Percentiles rank a stretch among this genome's conserved stretches.
These are phyloP conservation scores for Alternaria triticina DNA, from an alignment of 2,329 filamentous ascomycete species.

Conservation along the genomic window DNA sequence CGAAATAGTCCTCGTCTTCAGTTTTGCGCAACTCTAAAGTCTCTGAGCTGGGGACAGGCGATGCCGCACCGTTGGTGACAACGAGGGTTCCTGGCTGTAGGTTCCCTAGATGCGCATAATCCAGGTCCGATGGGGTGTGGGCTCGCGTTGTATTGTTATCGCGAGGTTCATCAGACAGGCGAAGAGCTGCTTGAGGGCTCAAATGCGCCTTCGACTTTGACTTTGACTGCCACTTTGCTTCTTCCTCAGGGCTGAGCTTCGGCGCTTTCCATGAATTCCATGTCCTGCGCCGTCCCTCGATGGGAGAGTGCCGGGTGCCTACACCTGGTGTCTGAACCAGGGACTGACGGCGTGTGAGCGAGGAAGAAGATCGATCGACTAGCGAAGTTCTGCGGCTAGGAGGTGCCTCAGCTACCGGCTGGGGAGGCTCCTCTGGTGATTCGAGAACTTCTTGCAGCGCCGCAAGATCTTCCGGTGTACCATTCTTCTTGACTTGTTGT, in stretches of 20 bases:
- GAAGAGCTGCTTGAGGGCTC: conserved; percentile 25
- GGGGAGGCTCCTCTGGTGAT: conserved; percentile 19
- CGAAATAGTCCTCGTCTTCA: conserved; percentile 41
- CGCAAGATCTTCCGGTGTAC: conserved; percentile 56
- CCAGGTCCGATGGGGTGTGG: conserved; percentile 51
- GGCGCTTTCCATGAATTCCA: conserved; percentile 43
- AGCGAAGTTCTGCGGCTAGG: conserved; percentile 29
- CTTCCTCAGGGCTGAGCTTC: conserved; percentile 29
- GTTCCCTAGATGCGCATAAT: conserved; percentile 51
- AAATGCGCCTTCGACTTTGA: conserved; percentile 26
- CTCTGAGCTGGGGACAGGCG: conserved; percentile 51
- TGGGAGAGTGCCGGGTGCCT: conserved; percentile 42
- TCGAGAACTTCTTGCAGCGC: conserved; percentile 47
- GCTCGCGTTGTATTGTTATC: conserved; percentile 33
- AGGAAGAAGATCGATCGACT: conserved; percentile 33
- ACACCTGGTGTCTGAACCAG: conserved; percentile 49
- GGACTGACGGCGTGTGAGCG: conserved; percentile 49
- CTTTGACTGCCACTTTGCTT: conserved; percentile 39
- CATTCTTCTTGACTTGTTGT: conserved; percentile 57
- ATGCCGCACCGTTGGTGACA: conserved; percentile 56
- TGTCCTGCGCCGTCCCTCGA: conserved; percentile 43
- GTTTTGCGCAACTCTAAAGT: conserved; percentile 11
- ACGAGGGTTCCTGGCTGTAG: conserved; percentile 53
- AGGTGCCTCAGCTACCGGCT: conserved; percentile 17
- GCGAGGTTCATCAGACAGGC: conserved; percentile 30